Conservation (phyloP, 331 rosid genomes). For the Rosa hybrid region DNA sequence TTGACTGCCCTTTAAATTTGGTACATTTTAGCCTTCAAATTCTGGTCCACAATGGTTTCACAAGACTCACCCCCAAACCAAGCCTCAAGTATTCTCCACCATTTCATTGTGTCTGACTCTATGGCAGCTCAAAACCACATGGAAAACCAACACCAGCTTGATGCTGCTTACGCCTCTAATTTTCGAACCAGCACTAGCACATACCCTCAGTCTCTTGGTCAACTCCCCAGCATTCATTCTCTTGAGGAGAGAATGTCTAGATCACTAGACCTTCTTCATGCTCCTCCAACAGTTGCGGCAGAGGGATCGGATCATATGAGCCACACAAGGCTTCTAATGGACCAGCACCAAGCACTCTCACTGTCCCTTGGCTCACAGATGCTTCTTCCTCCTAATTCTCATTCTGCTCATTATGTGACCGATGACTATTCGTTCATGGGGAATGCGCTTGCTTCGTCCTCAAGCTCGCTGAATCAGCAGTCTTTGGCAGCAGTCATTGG, state of each 20-base stretch:
- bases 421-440: slow-evolving; percentile 48
- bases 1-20: neutral
- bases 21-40: slow-evolving; percentile 7
- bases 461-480: slow-evolving; percentile 47
- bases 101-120: slow-evolving; percentile 54
- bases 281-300: slow-evolving; percentile 21
- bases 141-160: slow-evolving; percentile 49
- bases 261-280: slow-evolving; percentile 49
- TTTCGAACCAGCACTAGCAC: slow-evolving; percentile 28
- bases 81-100: slow-evolving; percentile 35
- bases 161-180: slow-evolving; percentile 49
- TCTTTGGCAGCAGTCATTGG: slow-evolving; percentile 49
- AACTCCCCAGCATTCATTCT: slow-evolving; percentile 52
- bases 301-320: slow-evolving; percentile 52
- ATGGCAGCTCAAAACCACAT: slow-evolving; percentile 55
- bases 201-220: slow-evolving; percentile 39
- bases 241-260: slow-evolving; percentile 57
- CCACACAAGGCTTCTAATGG: slow-evolving; percentile 75
- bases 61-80: slow-evolving; percentile 47
- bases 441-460: slow-evolving; percentile 44
- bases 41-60: slow-evolving; percentile 28
- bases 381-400: slow-evolving; percentile 43
- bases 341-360: slow-evolving; percentile 58
- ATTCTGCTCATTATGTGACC: slow-evolving; percentile 33
- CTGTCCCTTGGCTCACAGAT: slow-evolving; percentile 74